phyloP scores from a whole-genome alignment of 345 rosid genomes.

The Moricandia arvensis region DNA sequence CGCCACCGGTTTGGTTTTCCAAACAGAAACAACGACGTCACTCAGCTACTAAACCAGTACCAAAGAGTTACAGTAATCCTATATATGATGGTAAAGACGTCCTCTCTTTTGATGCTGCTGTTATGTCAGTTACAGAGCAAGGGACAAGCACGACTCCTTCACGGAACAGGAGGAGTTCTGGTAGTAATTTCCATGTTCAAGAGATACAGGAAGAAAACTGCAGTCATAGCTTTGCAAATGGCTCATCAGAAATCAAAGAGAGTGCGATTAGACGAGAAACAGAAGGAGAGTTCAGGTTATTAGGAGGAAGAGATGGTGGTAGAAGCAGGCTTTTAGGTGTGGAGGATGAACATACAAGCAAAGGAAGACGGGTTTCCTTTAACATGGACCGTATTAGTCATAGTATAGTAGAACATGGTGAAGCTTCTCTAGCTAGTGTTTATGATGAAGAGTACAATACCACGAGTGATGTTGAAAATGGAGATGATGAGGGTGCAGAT shows the following conservation, averaged over 20 bases:
- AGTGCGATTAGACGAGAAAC: slow-evolving; percentile 97
- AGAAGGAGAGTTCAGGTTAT: slow-evolving; percentile 86
- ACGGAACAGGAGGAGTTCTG: slow-evolving; percentile 29
- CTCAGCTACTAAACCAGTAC: slow-evolving; percentile 41
- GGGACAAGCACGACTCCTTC: slow-evolving; percentile 47
- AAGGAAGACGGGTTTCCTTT: slow-evolving; percentile 85
- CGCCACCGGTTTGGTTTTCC: slow-evolving; percentile 71
- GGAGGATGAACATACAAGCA: slow-evolving; percentile 80
- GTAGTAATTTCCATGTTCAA: slow-evolving; percentile 31
- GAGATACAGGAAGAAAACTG: slow-evolving; percentile 71
- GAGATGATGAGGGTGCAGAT: slow-evolving; percentile 44
- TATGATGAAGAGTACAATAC: slow-evolving; percentile 46
- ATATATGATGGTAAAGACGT: slow-evolving; percentile 59
- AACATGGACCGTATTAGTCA: slow-evolving; percentile 57
- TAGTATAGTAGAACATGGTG: slow-evolving; percentile 50
- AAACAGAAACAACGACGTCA: slow-evolving; percentile 57
- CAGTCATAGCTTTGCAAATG: slow-evolving; percentile 17
- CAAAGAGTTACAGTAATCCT: slow-evolving; percentile 72
- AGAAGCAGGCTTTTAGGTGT: slow-evolving; percentile 63
- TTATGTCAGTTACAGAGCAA: slow-evolving; percentile 52
- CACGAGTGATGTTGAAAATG: slow-evolving; percentile 33
- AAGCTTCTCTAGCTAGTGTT: slow-evolving; percentile 51
- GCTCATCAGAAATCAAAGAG: slow-evolving; percentile 63
- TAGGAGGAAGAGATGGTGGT: slow-evolving; percentile 73
- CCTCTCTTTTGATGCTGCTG: slow-evolving; percentile 79